These are phyloP conservation scores for Fusarium avenaceum DNA, from an alignment of 2,329 filamentous ascomycete genomes.

Conservation along the genomic window DNA sequence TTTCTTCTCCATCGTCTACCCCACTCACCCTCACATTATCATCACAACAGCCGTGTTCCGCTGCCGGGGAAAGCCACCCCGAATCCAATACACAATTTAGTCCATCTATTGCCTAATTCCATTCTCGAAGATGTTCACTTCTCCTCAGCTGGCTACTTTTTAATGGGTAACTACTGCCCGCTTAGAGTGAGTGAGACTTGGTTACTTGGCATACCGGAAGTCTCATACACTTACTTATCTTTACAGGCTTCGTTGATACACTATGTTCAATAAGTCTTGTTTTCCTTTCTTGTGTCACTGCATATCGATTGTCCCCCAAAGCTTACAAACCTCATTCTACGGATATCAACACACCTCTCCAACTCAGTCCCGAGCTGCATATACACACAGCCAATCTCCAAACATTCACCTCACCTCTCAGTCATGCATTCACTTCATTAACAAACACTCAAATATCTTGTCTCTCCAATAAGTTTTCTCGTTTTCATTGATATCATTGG, in stretches of 20 bases:
- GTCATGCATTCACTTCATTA: neutral
- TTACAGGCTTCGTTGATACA: too few relatives aligned
- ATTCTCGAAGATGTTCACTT: too few relatives aligned
- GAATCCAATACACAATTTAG: neutral
- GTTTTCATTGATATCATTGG: slow-evolving; percentile 47
- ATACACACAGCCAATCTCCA: neutral
- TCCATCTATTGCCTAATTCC: slow-evolving; percentile 22
- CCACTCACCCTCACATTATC: slow-evolving; percentile 3
- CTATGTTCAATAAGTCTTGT: neutral
- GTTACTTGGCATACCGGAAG: neutral
- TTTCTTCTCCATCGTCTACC: slow-evolving; percentile 1
- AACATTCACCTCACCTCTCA: neutral
- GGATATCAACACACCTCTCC: neutral
- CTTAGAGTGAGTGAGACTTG: neutral
- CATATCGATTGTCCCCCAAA: slow-evolving; percentile 21
- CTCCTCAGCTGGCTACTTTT: neutral
- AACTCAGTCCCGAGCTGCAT: too few relatives aligned
- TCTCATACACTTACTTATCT: neutral
- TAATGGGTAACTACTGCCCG: neutral
- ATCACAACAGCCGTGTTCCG: slow-evolving; percentile 27
- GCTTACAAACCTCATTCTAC: slow-evolving; percentile 5
- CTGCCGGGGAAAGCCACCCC: slow-evolving; percentile 20
- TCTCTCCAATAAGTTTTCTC: slow-evolving; percentile 42
- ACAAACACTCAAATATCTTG: neutral
- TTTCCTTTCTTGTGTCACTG: slow-evolving; percentile 4